Conservation (phyloP, 169 alveolate genomes). For the Plasmodium knowlesi region DNA sequence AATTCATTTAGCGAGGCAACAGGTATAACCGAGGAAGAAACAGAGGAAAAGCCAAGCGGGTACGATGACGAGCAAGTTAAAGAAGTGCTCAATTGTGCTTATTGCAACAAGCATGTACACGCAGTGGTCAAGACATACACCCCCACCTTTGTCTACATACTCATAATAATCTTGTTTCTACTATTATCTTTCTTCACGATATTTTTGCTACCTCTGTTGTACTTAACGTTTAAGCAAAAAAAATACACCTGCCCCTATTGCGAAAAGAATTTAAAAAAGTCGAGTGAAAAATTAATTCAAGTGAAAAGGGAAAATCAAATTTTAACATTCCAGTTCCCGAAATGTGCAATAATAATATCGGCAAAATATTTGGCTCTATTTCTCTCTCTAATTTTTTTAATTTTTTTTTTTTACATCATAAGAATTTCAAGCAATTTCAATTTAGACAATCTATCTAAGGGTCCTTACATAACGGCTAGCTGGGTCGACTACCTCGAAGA, state of each 20-base stretch:
- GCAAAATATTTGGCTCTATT: conserved; percentile 62
- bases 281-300: conserved; percentile 39
- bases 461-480: conserved; percentile 26
- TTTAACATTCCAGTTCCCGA: conserved; percentile 49
- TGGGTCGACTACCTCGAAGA: conserved; percentile 64
- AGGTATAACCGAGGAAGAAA: background rate
- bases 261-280: background rate
- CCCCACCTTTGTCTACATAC: conserved; percentile 29
- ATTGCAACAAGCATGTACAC: conserved; percentile 41
- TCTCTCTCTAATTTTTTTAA: conserved; percentile 31
- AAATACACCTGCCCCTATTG: conserved; percentile 39
- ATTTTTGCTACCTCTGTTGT: conserved; percentile 35
- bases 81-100: conserved; percentile 38
- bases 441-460: conserved; percentile 38
- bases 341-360: conserved; percentile 57
- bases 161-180: conserved; percentile 22
- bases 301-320: conserved; percentile 48
- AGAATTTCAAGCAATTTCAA: conserved; percentile 41
- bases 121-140: conserved; percentile 27
- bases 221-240: conserved; percentile 48
- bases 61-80: background rate
- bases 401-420: conserved; percentile 54
- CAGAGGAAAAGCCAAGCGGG: background rate
- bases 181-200: conserved; percentile 44
- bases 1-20: background rate